phyloP scores from a whole-genome alignment of 1,284 basidiomycete genomes.

The Coniophora puteana region DNA sequence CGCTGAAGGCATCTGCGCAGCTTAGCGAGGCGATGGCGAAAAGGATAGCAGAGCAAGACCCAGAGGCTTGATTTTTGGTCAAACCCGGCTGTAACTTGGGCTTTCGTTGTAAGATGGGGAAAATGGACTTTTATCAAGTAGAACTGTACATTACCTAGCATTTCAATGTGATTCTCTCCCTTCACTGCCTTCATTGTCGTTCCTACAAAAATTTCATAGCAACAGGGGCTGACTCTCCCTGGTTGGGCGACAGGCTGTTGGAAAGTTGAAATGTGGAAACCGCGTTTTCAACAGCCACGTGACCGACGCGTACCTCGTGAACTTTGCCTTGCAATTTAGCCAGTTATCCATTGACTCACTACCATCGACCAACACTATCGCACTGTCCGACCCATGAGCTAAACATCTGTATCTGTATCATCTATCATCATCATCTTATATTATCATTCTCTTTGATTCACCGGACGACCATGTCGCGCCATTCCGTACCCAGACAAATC shows the following conservation, averaged over 20 bases:
- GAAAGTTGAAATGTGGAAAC: no score
- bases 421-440: not conserved
- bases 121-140: not conserved
- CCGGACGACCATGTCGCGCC: slow-evolving; percentile 16
- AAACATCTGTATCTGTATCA: not conserved
- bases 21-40: slow-evolving; percentile 28
- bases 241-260: no score
- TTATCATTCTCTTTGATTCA: not conserved
- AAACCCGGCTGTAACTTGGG: not conserved
- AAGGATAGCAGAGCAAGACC: slow-evolving; percentile 15
- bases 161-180: not conserved
- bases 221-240: not conserved
- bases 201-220: no score
- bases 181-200: no score
- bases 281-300: slow-evolving; percentile 20
- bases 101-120: not conserved
- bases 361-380: slow-evolving; percentile 3
- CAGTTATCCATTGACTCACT: not conserved
- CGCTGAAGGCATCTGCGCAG: slow-evolving; percentile 51
- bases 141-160: not conserved
- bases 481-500: slow-evolving; percentile 34
- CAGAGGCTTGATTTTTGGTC: slow-evolving; percentile 1
- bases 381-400: not conserved
- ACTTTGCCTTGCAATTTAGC: not conserved
- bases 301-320: slow-evolving; percentile 22